phyloP scores from a whole-genome alignment of 2,329 filamentous ascomycete species.

The Aureobasidium sp. region DNA sequence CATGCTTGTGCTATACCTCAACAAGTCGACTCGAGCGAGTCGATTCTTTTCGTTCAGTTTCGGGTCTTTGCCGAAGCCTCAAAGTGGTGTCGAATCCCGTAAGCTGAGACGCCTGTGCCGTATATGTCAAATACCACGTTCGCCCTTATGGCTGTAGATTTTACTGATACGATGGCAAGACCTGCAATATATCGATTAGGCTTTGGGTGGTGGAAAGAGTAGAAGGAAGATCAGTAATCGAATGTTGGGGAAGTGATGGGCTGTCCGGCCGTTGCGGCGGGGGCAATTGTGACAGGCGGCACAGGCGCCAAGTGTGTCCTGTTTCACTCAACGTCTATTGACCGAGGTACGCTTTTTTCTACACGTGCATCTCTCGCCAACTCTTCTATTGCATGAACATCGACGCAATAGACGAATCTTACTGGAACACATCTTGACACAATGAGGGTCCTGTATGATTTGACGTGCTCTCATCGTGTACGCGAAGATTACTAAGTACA shows the following conservation, averaged over 20 bases:
- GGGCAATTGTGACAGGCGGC: neutral
- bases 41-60: neutral
- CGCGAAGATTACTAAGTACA: neutral
- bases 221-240: slow-evolving; percentile 7
- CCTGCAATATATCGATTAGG: neutral
- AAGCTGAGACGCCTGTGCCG: neutral
- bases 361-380: neutral
- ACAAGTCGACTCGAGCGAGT: neutral
- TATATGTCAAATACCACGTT: neutral
- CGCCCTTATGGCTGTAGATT: neutral
- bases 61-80: neutral
- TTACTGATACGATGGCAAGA: neutral
- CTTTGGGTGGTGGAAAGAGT: neutral
- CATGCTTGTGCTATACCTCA: neutral
- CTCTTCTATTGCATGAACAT: neutral
- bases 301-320: neutral
- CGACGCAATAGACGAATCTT: neutral
- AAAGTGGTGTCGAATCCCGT: neutral
- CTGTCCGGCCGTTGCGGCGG: slow-evolving; percentile 2
- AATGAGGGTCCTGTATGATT: neutral
- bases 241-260: neutral
- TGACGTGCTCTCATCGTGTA: neutral
- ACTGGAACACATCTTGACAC: neutral
- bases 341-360: neutral
- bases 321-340: neutral